phyloP scores from a whole-genome alignment of 306 rosid genomes.

The Macrotyloma uniflorum region DNA sequence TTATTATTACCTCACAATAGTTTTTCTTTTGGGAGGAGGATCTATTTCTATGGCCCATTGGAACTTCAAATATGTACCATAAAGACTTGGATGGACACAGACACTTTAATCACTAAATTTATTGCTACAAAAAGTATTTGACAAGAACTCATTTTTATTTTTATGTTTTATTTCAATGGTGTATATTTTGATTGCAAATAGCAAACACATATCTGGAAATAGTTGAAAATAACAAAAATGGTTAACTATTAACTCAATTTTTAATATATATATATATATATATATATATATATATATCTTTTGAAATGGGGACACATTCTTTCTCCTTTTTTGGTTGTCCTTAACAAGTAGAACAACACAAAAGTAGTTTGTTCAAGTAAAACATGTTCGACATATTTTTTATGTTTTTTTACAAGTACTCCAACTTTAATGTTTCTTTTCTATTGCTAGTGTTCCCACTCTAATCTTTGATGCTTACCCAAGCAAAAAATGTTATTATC shows the following conservation, averaged over 20 bases:
- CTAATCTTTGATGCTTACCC: neutral
- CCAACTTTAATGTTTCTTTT: neutral
- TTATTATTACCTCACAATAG: neutral
- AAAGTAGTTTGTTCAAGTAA: neutral
- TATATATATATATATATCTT: no score
- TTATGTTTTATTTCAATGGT: neutral
- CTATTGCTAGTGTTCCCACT: neutral
- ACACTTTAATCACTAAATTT: neutral
- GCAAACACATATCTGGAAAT: neutral
- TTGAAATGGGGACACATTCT: neutral
- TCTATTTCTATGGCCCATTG: constrained; percentile 9
- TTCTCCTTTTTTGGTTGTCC: neutral
- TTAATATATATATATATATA: no score
- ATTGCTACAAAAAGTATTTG: neutral
- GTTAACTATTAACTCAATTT: no score
- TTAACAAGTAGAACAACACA: neutral
- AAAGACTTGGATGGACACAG: neutral
- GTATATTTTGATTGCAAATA: neutral
- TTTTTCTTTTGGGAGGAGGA: neutral
- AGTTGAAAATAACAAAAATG: neutral
- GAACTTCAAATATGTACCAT: constrained; percentile 1
- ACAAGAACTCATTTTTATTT: neutral
- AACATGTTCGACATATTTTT: neutral
- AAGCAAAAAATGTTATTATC: neutral
- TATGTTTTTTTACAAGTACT: neutral